These are phyloP conservation scores for Boletus tomentosulus DNA, from an alignment of 768 basidiomycete genomes.

Conservation along the genomic window DNA sequence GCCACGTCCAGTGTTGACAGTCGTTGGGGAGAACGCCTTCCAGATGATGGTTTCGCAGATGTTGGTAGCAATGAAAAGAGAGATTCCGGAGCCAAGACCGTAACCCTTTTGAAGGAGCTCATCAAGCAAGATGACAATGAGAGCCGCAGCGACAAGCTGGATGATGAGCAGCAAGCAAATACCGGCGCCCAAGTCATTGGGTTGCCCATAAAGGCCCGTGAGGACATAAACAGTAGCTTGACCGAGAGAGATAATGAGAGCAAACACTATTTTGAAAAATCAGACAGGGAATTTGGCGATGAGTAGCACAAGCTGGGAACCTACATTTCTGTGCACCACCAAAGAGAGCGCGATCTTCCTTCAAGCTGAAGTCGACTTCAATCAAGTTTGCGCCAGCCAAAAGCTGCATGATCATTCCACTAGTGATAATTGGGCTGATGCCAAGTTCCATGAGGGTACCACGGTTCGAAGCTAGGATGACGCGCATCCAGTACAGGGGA, in stretches of 20 bases:
- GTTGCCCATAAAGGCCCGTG: constrained; percentile 94
- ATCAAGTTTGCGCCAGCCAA: constrained; percentile 96
- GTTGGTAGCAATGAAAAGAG: constrained; percentile 99
- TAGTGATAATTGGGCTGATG: constrained; percentile 95
- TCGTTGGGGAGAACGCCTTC: constrained; percentile 99
- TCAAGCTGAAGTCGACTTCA: constrained; percentile 94
- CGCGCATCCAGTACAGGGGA: constrained; percentile 99
- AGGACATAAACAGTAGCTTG: constrained; percentile 97
- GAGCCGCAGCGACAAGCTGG: constrained; percentile 88
- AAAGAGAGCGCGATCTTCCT: constrained; percentile 95
- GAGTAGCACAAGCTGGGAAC: constrained; percentile 25
- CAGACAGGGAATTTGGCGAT: not conserved
- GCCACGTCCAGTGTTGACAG: constrained; percentile 95
- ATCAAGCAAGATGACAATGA: constrained; percentile 97
- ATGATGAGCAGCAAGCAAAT: constrained; percentile 96
- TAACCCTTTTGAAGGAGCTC: constrained; percentile 99
- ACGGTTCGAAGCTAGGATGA: constrained; percentile 96
- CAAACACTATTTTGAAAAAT: constrained; percentile 64
- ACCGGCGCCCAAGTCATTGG: constrained; percentile 89
- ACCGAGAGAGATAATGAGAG: constrained; percentile 92
- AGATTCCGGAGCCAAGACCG: constrained; percentile 97
- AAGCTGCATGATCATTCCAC: constrained; percentile 99
- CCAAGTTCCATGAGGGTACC: constrained; percentile 99
- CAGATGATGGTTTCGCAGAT: constrained; percentile 99
- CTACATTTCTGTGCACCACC: constrained; percentile 95